Conservation (phyloP, 768 basidiomycete genomes). For the Suillus bovinus region DNA sequence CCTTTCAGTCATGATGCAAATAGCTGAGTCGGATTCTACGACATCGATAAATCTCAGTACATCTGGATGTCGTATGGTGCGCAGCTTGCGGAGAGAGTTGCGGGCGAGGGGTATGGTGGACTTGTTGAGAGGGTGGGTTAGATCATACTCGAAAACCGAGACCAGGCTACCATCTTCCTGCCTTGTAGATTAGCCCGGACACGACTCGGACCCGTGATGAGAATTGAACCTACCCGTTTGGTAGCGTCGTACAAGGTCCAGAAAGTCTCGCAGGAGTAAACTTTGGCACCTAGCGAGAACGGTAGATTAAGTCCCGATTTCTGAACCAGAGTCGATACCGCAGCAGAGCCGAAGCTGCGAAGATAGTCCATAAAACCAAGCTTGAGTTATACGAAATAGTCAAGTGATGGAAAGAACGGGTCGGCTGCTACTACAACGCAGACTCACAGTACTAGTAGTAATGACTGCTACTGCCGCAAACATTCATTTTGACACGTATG, state of each 20-base stretch:
- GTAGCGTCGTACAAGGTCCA: conserved; percentile 88
- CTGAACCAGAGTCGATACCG: conserved; percentile 87
- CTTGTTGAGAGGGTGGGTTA: conserved; percentile 57
- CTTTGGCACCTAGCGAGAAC: conserved; percentile 78
- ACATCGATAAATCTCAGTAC: conserved; percentile 95
- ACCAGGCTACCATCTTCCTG: conserved; percentile 88
- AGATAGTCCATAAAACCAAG: conserved; percentile 76
- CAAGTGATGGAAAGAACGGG: background rate
- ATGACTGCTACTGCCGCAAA: background rate
- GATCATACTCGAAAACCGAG: conserved; percentile 92
- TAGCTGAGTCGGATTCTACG: conserved; percentile 81
- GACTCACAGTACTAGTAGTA: too few species aligned
- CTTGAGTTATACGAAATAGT: background rate
- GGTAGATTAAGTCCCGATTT: conserved; percentile 91
- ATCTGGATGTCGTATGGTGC: conserved; percentile 93
- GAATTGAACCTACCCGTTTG: conserved; percentile 65
- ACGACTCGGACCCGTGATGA: conserved; percentile 13
- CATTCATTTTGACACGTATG: background rate
- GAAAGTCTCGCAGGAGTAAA: conserved; percentile 66
- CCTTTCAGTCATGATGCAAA: conserved; percentile 95
- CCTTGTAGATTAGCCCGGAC: conserved; percentile 17
- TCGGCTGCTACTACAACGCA: too few species aligned
- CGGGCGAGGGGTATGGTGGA: conserved; percentile 74
- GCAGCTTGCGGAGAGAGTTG: conserved; percentile 87
- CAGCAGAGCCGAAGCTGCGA: conserved; percentile 78